These are phyloP conservation scores for Dictyostelium brefeldianum DNA, from an alignment of 78 protist genomes.

Conservation along the genomic window DNA sequence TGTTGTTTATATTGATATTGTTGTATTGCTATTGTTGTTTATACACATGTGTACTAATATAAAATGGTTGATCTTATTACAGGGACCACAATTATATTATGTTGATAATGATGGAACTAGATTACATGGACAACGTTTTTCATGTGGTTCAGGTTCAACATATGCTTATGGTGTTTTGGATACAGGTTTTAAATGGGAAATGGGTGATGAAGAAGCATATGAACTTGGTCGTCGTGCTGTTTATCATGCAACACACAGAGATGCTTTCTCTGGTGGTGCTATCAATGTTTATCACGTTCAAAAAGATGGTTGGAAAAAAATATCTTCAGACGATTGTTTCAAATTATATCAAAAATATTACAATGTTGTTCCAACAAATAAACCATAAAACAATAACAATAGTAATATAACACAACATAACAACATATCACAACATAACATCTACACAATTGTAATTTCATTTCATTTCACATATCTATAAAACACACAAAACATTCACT, in stretches of 20 bases:
- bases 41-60: neutral
- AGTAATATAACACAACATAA: neutral
- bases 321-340: constrained; percentile 82
- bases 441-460: constrained; percentile 17
- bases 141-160: constrained; percentile 99
- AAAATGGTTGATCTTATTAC: too few relatives aligned
- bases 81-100: constrained; percentile 97
- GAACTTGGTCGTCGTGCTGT: constrained; percentile 98
- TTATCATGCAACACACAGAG: constrained; percentile 99
- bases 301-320: constrained; percentile 88
- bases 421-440: neutral
- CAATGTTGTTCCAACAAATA: constrained; percentile 42
- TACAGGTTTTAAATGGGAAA: constrained; percentile 90
- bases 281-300: constrained; percentile 93
- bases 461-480: neutral
- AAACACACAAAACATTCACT: neutral
- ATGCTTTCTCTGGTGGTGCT: constrained; percentile 98
- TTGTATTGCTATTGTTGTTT: too few relatives aligned
- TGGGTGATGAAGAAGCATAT: constrained; percentile 95
- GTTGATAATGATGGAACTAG: constrained; percentile 99
- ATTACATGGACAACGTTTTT: constrained; percentile 92
- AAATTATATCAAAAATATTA: constrained; percentile 79
- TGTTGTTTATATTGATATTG: too few relatives aligned
- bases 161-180: constrained; percentile 99
- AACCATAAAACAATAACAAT: neutral